Base-by-base conservation (phyloP, 2,329 filamentous ascomycete species). In the Pseudocercospora fuligena region DNA sequence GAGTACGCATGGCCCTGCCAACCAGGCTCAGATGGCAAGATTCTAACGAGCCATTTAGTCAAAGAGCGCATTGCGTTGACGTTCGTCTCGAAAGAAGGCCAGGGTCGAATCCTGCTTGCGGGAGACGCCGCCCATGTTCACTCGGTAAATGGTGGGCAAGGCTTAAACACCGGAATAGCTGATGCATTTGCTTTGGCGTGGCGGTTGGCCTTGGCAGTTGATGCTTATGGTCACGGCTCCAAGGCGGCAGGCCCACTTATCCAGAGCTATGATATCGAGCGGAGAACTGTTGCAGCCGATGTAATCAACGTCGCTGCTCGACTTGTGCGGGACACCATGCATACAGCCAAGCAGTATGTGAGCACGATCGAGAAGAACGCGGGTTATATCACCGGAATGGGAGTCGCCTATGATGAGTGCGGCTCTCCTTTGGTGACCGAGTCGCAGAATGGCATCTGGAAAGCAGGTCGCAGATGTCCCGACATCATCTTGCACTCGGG, bases 131-230 rank as follows among this genome's bases (percentile, higher is more conserved):
- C 79, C 6, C 79, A 81, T 64, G 70, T 74, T 25, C 77, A 74
- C 19, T 72, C 75, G n/a, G 77, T 78, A 0, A 72, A 72, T 3
- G 79, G 79, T 3, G 80, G 78, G 0, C 78, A 80, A 56, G 80
- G 80, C 3, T 76, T 80, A 72, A 81, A 81, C 63, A 79, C 69
- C 5, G 79, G 76, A 0, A 69, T 81, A 2, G 74, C 71, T 8
- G 79, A 81, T 63, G 76, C 74, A 2, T 70, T 77, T 46, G 76
- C 79, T 63, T 67, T 81, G 2, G 75, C 73, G 21, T 81, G 78
- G 79, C 65, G 65, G 14, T 46, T 67, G 3, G 47, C 57, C 36
- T 46, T 47, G 8, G 33, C 29, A 23, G 31, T 64, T 16, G 36
- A 56, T 11, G 31, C 49, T 14, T 46, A 49, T 5, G 21, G 27